Evolutionary conservation across 371 early-diverging fungal genomes (phyloP), one percentile per base, ranked within the genome.

Genomic region (Dipsacomyces acuminosporus): DNA sequence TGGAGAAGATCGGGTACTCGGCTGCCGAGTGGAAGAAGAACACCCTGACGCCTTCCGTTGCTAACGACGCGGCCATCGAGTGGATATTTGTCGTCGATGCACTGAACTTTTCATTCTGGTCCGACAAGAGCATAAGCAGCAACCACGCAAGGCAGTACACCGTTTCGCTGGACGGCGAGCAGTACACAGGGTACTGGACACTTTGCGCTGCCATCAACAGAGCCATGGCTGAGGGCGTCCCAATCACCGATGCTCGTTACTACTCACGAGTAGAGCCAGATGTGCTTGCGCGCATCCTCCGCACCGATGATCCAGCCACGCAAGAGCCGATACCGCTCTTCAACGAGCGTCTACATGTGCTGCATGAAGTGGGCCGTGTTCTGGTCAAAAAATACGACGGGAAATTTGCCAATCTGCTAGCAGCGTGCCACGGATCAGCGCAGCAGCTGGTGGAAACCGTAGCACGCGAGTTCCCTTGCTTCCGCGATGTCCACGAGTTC

Each of bases 41-140:
- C 56, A 71, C 80, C 15, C 66, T 90, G 58, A 83, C 86, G 50
- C 90, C 90, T 3, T 81, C 82, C 45, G 66, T 59, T 21, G 78
- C 79, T 20, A 76, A 83, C 66, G 47, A 52, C 19, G 54, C 47
- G 4, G 82, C 88, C 21, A 76, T 88, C 2, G 83, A 89, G 51
- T 88, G 87, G 90, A 90, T 93, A 23, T 91, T 93, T 48, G 51
- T 92, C 17, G 81, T 90, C 0, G 94, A 93, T 61, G 64, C 84
- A 11, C 75, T 92, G 19, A 93, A 93, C 71, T 93, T 91, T 66
- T 91, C 90, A n/a, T 93, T 93, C 59, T 93, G 90, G 90, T 78
- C 83, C 33, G 57, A 74, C 76, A 8, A 73, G 73, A 1, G 57
- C 61, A 1, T n/a, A 78, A 75, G 24, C 36, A 15, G 4, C 33